Evolutionary conservation across 179 eudicot genomes (phyloP).

Genomic region (Actinidia chinensis): DNA sequence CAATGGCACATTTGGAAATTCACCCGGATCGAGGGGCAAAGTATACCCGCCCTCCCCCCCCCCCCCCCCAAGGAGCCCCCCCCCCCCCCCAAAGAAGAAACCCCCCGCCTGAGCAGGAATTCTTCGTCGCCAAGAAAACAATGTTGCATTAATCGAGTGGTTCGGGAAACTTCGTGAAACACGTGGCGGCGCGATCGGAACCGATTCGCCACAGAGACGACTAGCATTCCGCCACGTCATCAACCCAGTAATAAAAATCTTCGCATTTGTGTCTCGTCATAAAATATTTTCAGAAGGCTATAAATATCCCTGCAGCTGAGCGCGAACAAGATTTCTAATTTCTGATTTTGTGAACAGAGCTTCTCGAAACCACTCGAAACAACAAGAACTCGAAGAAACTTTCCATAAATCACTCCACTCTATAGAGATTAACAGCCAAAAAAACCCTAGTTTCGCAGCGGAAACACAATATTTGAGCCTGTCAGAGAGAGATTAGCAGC

Average conservation of each 20-base stretch:
- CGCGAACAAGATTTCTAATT: neutral
- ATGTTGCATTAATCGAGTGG: neutral
- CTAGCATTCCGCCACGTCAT: constrained; percentile 24
- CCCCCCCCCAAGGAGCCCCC: no score
- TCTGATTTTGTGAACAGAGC: neutral
- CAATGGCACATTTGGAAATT: no score
- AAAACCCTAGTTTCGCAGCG: neutral
- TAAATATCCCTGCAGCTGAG: constrained; percentile 25
- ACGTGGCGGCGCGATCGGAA: neutral
- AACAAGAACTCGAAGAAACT: neutral
- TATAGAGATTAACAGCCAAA: neutral
- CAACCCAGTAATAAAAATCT: neutral
- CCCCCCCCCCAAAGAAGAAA: no score
- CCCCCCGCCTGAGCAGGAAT: no score
- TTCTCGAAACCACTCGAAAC: neutral
- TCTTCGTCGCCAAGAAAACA: no score
- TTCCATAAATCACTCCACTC: neutral
- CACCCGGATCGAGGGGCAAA: no score
- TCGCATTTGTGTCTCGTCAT: no score
- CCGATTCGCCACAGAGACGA: neutral
- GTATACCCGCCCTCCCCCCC: no score
- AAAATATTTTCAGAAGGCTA: constrained; percentile 37
- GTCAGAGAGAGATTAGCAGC: neutral
- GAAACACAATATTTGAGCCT: neutral
- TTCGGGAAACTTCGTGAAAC: constrained; percentile 15